Evolutionary conservation across 176 grass and related monocot genomes (phyloP), one percentile per base, ranked within the genome.

Genomic region (Tillandsia leiboldiana): DNA sequence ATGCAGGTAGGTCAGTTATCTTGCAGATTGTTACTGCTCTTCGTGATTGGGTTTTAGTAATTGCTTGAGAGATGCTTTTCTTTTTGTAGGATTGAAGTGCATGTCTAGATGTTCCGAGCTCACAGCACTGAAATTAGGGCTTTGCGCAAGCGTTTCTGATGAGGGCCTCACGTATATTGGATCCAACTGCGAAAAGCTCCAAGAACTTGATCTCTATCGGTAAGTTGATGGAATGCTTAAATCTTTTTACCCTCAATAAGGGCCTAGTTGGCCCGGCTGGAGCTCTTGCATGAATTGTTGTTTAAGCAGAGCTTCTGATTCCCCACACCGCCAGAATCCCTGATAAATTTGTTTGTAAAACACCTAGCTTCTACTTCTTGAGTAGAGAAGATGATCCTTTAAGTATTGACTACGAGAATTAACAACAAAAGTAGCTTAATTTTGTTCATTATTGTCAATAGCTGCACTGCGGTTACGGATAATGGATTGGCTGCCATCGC

Each of bases 141-240:
- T 99, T 71, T 93, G 89, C 53, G 71, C 87, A 61, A 83, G 77
- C 66, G 72, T 99, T 71, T 83, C 89, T 15, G 77, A 90, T 64
- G 54, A 76, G 79, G 94, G 89, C 73, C 87, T 99, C 77, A 13
- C 80, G 50, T 84, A 50, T 82, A 88, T 99, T 77, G 87, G 79
- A 81, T 85, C 74, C 68, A 93, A 76, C 48, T 90, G 84, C 75
- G 70, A 62, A 79, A 87, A 90, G 13, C 78, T 99, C 42, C 49
- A 74, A 13, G 94, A 93, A 75, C 86, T 99, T 70, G 94, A 99
- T 70, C 84, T 99, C 48, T 99, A 99, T 48, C 79, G 89, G 94
- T 99, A 77, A 82, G 54, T 81, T 4, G 28, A 69, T 68, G 10
- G 9, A 61, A 18, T 73, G 69, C 49, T 69, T 26, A 4, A 3